Evolutionary conservation across 169 alveolate genomes (phyloP), one percentile per base, ranked within the genome.

Genomic region (Eimeria brunetti): DNA sequence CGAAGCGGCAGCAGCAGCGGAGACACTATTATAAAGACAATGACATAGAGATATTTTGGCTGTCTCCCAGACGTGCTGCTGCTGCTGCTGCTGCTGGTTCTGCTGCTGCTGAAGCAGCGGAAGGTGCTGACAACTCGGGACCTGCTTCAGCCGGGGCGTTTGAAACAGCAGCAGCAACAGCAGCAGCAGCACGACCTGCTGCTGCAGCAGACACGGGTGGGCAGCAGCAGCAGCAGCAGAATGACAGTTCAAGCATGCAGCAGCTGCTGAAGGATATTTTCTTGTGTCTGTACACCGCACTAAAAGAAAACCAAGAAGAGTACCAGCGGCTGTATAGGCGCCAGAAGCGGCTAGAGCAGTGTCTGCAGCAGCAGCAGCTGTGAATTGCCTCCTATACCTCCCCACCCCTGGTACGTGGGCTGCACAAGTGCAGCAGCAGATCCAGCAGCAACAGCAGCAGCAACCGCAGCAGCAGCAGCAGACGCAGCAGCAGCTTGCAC

Each of bases 311-410:
- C 49, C 51, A 73, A 4, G 84, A 27, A 73, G 51, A 73, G 51
- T 46, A 73, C 18, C 41, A 73, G 38, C n/a, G 38, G 84, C 84
- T 73, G 51, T 4, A 6, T 36, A 6, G 51, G 53, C 84, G 84
- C 53, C 84, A 73, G 84, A n/a, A 38, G 24, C 84, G 84, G 5
- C 41, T 73, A 16, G 49, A 73, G 51, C 53, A 36, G 8, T 73
- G 53, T 18, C 51, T 73, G 51, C 84, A 73, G 51, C 84, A 30
- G 51, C 53, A 73, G 84, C 84, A 73, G 51, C 84, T 14, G 38
- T 7, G n/a, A 69, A n/a, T 27, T 69, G 80, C 80, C 33, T 9
- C 80, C 80, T 20, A 69, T 69, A 9, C 80, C 80, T 20, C 80
- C 80, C 41, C 80, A 69, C 80, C 80, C 80, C 14, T 69, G 80